phyloP scores from a whole-genome alignment of 345 rosid species.

The Physaria fendleri region DNA sequence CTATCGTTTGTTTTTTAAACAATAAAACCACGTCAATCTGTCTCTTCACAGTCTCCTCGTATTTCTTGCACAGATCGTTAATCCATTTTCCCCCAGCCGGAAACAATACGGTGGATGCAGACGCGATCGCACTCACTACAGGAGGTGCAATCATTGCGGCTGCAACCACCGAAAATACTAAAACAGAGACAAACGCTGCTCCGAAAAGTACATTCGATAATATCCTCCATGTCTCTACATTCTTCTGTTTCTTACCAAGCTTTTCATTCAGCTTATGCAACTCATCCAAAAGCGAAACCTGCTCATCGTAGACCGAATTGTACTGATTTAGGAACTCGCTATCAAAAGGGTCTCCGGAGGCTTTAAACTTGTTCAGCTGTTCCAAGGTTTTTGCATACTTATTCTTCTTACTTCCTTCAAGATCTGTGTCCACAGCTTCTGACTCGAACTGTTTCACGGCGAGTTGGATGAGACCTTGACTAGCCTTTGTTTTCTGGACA shows the following conservation, averaged over 20 bases:
- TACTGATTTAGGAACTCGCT: conserved; percentile 45
- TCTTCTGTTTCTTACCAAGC: conserved; percentile 60
- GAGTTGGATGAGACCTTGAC: conserved; percentile 45
- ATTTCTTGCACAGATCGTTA: conserved; percentile 44
- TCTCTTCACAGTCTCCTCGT: conserved; percentile 45
- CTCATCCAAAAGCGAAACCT: conserved; percentile 40
- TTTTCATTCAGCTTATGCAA: conserved; percentile 37
- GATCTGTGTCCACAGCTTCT: conserved; percentile 23
- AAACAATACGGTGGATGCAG: conserved; percentile 46
- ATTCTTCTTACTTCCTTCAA: conserved; percentile 27
- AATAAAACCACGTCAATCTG: conserved; percentile 36
- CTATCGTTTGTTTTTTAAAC: too few relatives aligned
- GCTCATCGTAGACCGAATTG: conserved; percentile 39
- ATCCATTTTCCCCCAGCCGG: conserved; percentile 65
- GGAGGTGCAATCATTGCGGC: conserved; percentile 60
- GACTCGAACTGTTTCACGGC: conserved; percentile 51
- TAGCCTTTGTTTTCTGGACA: conserved; percentile 43
- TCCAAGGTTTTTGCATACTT: conserved; percentile 51
- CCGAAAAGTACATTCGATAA: conserved; percentile 52
- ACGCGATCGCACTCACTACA: conserved; percentile 39
- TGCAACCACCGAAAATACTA: conserved; percentile 67
- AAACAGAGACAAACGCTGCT: conserved; percentile 49
- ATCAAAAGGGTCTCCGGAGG: conserved; percentile 58
- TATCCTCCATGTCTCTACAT: conserved; percentile 55
- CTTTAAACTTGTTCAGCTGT: conserved; percentile 56